Evolutionary conservation across 2,329 filamentous ascomycete genomes (phyloP).

Genomic region (Botrytis paeoniae): DNA sequence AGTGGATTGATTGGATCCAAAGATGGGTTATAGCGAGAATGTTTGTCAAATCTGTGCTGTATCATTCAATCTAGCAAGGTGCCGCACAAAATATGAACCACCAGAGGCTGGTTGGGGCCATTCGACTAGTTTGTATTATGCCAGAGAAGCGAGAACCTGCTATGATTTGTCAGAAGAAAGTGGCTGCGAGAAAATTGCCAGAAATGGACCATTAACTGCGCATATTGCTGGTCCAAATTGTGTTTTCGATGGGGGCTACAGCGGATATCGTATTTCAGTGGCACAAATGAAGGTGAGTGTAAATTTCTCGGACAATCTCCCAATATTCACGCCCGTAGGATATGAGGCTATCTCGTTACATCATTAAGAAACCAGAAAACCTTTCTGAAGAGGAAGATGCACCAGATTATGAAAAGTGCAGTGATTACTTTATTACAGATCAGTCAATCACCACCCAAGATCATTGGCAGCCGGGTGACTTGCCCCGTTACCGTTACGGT

Average conservation of each 20-base stretch:
- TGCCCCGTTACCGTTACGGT: constrained; percentile 10
- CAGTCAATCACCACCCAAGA: constrained; percentile 10
- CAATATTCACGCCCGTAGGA: neutral
- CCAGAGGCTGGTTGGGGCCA: neutral
- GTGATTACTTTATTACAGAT: constrained; percentile 20
- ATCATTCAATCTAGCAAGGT: constrained; percentile 5
- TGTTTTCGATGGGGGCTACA: neutral
- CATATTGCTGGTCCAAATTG: constrained; percentile 10
- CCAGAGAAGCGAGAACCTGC: neutral
- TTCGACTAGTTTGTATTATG: neutral
- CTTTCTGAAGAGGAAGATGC: constrained; percentile 9
- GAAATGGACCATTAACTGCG: neutral
- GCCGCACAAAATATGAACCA: neutral
- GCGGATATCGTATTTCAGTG: neutral
- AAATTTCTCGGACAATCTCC: neutral
- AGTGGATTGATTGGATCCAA: neutral
- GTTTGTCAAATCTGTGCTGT: constrained; percentile 1
- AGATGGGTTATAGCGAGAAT: neutral
- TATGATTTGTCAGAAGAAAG: neutral
- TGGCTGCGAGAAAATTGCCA: neutral
- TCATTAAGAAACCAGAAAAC: constrained; percentile 16
- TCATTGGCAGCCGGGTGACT: neutral
- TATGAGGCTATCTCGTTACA: constrained; percentile 18
- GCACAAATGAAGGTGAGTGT: neutral
- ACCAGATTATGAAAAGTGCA: constrained; percentile 16